Percentiles rank a stretch among this genome's conserved stretches.
Conservation (phyloP, 2,329 filamentous ascomycete genomes). For the Epichloe coenophiala region DNA sequence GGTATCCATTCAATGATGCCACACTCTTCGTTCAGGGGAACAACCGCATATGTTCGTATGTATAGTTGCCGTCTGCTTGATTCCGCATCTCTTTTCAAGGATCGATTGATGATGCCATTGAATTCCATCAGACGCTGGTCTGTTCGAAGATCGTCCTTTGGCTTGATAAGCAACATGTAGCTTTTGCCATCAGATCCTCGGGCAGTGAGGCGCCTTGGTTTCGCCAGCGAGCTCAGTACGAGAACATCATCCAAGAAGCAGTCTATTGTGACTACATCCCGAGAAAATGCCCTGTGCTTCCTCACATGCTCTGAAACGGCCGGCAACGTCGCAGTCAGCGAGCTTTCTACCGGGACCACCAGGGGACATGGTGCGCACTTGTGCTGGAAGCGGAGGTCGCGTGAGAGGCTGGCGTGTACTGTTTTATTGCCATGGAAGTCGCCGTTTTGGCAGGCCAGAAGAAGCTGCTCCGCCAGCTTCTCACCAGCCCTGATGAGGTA, state of each 20-base stretch:
- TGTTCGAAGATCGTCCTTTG: slow-evolving; percentile 93
- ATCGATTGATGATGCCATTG: slow-evolving; percentile 94
- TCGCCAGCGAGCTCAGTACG: slow-evolving; percentile 81
- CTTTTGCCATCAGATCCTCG: slow-evolving; percentile 76
- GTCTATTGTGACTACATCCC: slow-evolving; percentile 71
- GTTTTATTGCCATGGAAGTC: slow-evolving; percentile 55
- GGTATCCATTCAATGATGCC: slow-evolving; percentile 98
- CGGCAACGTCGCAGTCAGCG: slow-evolving; percentile 71
- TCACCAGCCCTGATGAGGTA: slow-evolving; percentile 65
- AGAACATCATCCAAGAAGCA: slow-evolving; percentile 77
- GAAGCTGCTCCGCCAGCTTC: slow-evolving; percentile 67
- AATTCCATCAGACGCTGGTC: slow-evolving; percentile 99
- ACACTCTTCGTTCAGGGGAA: slow-evolving; percentile 93
- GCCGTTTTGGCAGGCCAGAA: slow-evolving; percentile 67
- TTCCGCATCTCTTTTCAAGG: slow-evolving; percentile 81
- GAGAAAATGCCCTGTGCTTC: slow-evolving; percentile 75
- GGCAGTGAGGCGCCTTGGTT: slow-evolving; percentile 78
- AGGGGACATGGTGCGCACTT: slow-evolving; percentile 71
- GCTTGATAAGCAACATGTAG: slow-evolving; percentile 90
- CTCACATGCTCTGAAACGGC: slow-evolving; percentile 55
- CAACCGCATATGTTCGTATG: slow-evolving; percentile 95
- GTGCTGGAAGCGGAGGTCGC: slow-evolving; percentile 72
- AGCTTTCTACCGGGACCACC: slow-evolving; percentile 79
- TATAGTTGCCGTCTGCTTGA: slow-evolving; percentile 82
- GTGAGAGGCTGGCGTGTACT: slow-evolving; percentile 58